Evolutionary conservation across 1,284 basidiomycete species (phyloP).

Genomic region (Stereum hirsutum): DNA sequence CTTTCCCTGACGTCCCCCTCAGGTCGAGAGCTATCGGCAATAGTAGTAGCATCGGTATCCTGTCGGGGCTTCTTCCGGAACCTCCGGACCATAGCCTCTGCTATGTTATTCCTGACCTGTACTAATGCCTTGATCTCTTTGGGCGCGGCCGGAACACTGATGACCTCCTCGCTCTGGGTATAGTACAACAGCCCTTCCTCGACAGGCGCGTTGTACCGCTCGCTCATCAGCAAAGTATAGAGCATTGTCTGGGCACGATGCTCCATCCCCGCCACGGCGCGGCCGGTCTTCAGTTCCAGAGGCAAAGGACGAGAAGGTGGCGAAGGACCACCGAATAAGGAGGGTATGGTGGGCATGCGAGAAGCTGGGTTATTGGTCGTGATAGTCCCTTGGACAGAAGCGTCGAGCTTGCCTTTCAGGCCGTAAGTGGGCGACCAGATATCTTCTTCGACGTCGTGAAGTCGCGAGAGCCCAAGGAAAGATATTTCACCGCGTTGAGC

Average conservation of each 20-base stretch:
- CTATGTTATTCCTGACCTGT: constrained; percentile 79
- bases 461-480: constrained; percentile 60
- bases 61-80: constrained; percentile 13
- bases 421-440: constrained; percentile 96
- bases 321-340: no score
- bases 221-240: constrained; percentile 87
- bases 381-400: constrained; percentile 69
- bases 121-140: constrained; percentile 86
- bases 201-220: constrained; percentile 73
- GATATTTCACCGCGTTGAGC: constrained; percentile 35
- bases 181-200: constrained; percentile 87
- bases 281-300: constrained; percentile 95
- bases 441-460: constrained; percentile 92
- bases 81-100: constrained; percentile 54
- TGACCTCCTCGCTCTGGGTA: constrained; percentile 83
- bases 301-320: constrained; percentile 44
- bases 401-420: constrained; percentile 94
- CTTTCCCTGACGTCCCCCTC: constrained; percentile 4
- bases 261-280: constrained; percentile 70
- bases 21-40: no score
- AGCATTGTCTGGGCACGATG: constrained; percentile 98
- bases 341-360: constrained; percentile 8
- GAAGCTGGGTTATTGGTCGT: constrained; percentile 27
- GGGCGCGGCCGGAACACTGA: constrained; percentile 67
- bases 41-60: no score